Base-by-base conservation (phyloP, 768 basidiomycete genomes). In the Lentinula detonsa region DNA sequence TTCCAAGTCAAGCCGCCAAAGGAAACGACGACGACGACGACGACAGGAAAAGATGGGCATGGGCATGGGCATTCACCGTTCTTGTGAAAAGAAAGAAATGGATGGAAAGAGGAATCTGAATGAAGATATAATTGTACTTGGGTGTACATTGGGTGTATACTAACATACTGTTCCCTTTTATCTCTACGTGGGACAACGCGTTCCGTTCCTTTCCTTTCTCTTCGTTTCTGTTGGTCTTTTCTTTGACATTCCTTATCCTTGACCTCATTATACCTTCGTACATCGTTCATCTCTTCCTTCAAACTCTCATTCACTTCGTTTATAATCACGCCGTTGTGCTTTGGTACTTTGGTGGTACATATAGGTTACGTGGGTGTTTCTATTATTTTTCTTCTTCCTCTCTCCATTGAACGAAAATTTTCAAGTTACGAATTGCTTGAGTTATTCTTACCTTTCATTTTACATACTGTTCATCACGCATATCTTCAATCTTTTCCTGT, bases 1-100 rank as follows among this genome's bases (percentile, higher is more conserved):
- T 91, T 93, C 78, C 85, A 91, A 61, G 83, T 93, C 62, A 91
- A 88, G 67, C 87, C 86, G 6, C 89, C 84, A 33, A 80, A 84
- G 70, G 85, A 76, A 35, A 28, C 28, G 28, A 28, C 23, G 23
- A 23, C 69, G 21, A 21, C 70, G 16, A 67, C 69, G 63, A 68
- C 68, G 39, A 67, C 71, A 53, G 61, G 70, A 49, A 8, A 28
- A 34, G 46, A 59, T 9, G 28, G 34, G 13, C 45, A 35, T 40
- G 13, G 46, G 9, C 15, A 43, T 18, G 23, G 46, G 9, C 15
- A 43, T 18, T 58, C 43, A 23, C 33, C 45, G n/a, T 59, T 48
- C 10, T 59, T 45, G 40, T 56, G 39, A 56, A 15, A 31, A 51
- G 11, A 33, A 28, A 31, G 5, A 50, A 18, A 21, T 3, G 50